Evolutionary conservation across 2,329 filamentous ascomycete species (phyloP).

Genomic region (Claviceps sp.): DNA sequence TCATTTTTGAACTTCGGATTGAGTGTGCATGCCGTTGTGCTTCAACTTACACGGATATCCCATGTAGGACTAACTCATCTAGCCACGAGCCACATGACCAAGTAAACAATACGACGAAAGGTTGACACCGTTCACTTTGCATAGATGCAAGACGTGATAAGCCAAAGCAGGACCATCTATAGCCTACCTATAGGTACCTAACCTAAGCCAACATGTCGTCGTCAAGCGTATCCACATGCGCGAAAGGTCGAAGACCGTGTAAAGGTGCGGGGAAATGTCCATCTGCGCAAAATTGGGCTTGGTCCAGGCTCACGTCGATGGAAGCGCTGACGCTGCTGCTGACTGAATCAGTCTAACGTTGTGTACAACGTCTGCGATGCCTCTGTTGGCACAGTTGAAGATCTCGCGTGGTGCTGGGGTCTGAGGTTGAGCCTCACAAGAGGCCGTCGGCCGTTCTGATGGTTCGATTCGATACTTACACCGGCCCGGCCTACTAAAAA

Average conservation of each 20-base stretch:
- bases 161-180: conserved; percentile 73
- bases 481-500: too few species aligned
- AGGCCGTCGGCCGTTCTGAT: too few species aligned
- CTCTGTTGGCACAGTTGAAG: too few species aligned
- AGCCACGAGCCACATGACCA: conserved; percentile 49
- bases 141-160: conserved; percentile 53
- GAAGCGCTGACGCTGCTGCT: background rate
- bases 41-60: conserved; percentile 45
- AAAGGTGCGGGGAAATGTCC: conserved; percentile 45
- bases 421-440: too few species aligned
- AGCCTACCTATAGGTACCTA: conserved; percentile 19
- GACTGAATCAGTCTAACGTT: background rate
- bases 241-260: conserved; percentile 38
- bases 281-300: conserved; percentile 18
- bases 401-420: too few species aligned
- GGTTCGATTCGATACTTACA: too few species aligned
- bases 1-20: background rate
- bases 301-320: background rate
- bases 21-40: background rate
- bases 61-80: conserved; percentile 37
- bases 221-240: conserved; percentile 26
- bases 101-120: conserved; percentile 52
- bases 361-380: too few species aligned
- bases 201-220: conserved; percentile 13
- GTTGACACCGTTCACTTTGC: conserved; percentile 35